Evolutionary conservation across 768 basidiomycete genomes (phyloP).

Genomic region (Mycena filopes): DNA sequence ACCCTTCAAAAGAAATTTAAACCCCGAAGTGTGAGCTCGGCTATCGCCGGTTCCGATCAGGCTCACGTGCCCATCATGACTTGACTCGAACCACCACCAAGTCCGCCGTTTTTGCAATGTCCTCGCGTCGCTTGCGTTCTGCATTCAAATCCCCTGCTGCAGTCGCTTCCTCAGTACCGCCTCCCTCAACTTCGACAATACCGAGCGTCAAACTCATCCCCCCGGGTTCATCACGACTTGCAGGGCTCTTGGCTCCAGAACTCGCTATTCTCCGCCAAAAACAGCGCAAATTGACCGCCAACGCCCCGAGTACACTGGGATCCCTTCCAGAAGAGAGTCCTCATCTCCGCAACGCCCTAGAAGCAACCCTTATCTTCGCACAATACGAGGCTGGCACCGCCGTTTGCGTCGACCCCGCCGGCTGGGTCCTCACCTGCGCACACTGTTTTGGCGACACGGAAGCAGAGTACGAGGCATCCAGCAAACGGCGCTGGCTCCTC

Average conservation of each 20-base stretch:
- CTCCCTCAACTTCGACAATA: neutral
- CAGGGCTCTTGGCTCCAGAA: slow-evolving; percentile 5
- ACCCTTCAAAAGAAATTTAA: no score
- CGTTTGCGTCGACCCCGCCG: slow-evolving; percentile 9
- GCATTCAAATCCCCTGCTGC: neutral
- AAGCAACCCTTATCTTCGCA: slow-evolving; percentile 13
- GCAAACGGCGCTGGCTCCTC: slow-evolving; percentile 3
- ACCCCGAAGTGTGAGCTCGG: no score
- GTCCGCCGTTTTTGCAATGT: no score
- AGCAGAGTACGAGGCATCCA: neutral
- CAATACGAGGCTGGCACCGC: slow-evolving; percentile 16
- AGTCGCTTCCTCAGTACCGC: neutral
- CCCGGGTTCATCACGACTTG: slow-evolving; percentile 14
- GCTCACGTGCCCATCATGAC: no score
- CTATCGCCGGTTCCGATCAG: no score
- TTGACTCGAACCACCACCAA: no score
- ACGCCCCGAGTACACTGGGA: neutral
- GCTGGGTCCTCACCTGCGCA: slow-evolving; percentile 13
- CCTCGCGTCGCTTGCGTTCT: slow-evolving; percentile 15
- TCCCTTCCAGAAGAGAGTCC: slow-evolving; percentile 5
- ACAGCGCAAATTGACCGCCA: neutral
- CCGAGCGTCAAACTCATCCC: neutral
- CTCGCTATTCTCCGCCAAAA: slow-evolving; percentile 15
- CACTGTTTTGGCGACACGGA: slow-evolving; percentile 16
- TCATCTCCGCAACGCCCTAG: slow-evolving; percentile 11